phyloP scores from a whole-genome alignment of 495 filamentous ascomycete genomes.

The Penicillium egyptiacum region DNA sequence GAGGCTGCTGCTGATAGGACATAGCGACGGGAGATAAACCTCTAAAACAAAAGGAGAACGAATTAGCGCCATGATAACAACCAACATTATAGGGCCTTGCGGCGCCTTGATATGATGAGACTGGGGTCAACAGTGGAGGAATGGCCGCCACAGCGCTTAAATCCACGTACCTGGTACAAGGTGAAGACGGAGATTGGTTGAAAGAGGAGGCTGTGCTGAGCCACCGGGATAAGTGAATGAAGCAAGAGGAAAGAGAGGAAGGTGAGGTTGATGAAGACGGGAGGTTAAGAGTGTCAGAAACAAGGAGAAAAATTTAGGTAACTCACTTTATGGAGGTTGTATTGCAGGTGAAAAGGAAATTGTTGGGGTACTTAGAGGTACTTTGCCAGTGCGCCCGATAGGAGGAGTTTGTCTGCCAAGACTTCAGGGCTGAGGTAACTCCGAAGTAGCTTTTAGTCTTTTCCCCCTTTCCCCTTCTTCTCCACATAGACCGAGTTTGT shows the following conservation, averaged over 20 bases:
- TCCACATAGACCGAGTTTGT: conserved; percentile 4
- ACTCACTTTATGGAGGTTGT: conserved; percentile 11
- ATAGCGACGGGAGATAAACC: conserved; percentile 25
- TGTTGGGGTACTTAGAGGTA: conserved; percentile 8
- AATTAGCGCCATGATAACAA: conserved; percentile 12
- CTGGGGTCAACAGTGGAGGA: background rate
- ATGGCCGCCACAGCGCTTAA: conserved; percentile 5
- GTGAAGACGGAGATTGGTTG: conserved; percentile 3
- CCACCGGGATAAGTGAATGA: conserved; percentile 18
- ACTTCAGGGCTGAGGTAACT: conserved; percentile 13
- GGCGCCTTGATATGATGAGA: conserved; percentile 4
- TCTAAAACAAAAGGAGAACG: conserved; percentile 3
- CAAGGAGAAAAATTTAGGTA: conserved; percentile 24
- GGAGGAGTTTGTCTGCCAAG: conserved; percentile 8
- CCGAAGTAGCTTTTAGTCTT: conserved; percentile 5
- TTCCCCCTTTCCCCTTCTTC: conserved; percentile 2
- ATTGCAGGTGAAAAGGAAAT: conserved; percentile 11
- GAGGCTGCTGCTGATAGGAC: conserved; percentile 29
- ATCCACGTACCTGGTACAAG: conserved; percentile 13
- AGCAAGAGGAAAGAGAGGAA: conserved; percentile 15
- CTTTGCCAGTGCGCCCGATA: conserved; percentile 3
- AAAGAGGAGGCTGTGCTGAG: conserved; percentile 8
- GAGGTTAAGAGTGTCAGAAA: conserved; percentile 14
- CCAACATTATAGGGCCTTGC: background rate
- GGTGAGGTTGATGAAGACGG: background rate